Evolutionary conservation across 805 yeast genomes (phyloP), one percentile per base, ranked within the genome.

Genomic region (Cyberlindnera veronae): DNA sequence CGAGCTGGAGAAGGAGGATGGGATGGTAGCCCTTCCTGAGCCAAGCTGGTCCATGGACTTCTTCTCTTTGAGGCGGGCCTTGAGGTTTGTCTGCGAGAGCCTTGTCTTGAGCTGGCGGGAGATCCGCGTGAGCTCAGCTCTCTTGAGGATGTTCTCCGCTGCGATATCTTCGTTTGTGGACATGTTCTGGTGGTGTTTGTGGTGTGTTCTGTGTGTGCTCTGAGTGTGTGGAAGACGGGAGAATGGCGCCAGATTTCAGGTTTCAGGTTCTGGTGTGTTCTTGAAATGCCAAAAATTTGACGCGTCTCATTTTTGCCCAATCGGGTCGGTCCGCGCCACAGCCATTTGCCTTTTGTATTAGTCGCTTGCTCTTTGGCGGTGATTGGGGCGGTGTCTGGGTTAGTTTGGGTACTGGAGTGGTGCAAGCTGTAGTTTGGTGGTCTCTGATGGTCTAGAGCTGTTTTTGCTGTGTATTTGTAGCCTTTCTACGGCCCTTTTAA

Each of bases 91-190:
- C 49, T 62, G 67, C 20, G 66, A 63, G 15, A 70, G 52, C 45
- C 68, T 64, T 7, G 65, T 56, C 48, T 68, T 69, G 18, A 70
- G 49, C 45, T 68, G 74, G 42, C 73, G 55, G 2, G 76, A 67
- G 38, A 70, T 63, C 41, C 72, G 61, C 5, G 74, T 71, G 6
- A 70, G 58, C 45, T 70, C 74, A 4, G 71, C 76, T 37, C 74
- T 58, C 44, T 69, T 69, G 31, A 70, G 55, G 32, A 70, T 68
- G 45, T 63, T 66, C 41, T 68, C 69, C 18, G 73, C 72, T 13
- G 69, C 69, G 15, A 59, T 51, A 38, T 69, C 70, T 42, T 70
- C 74, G 11, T 46, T 42, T 3, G 50, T 35, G 7, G 52, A 37
- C 48, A 46, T 50, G 10, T 6, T 14, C 13, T n/a, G n/a, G 12